phyloP scores from a whole-genome alignment of 2,329 filamentous ascomycete genomes.

The Phoma sp. region DNA sequence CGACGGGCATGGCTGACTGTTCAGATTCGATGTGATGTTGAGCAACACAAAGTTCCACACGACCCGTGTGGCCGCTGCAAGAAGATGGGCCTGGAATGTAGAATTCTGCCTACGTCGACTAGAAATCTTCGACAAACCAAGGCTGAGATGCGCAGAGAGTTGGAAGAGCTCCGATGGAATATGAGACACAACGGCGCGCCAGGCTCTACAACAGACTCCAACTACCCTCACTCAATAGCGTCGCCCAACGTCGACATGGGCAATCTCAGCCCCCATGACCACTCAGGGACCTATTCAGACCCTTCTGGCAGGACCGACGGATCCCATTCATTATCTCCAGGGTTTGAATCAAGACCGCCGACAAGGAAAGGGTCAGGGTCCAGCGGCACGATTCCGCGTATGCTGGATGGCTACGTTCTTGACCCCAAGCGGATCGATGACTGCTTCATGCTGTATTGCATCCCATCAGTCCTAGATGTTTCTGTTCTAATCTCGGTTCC shows the following conservation, averaged over 20 bases:
- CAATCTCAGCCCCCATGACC: constrained; percentile 35
- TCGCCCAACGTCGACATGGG: constrained; percentile 38
- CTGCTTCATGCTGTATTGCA: constrained; percentile 42
- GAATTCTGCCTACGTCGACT: constrained; percentile 46
- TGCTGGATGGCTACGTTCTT: constrained; percentile 41
- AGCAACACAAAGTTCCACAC: constrained; percentile 47
- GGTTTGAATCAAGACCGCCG: constrained; percentile 33
- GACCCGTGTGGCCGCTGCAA: constrained; percentile 45
- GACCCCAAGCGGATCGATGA: constrained; percentile 44
- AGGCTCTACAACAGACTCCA: constrained; percentile 27
- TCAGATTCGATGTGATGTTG: constrained; percentile 48
- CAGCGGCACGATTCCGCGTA: constrained; percentile 31
- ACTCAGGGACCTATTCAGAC: constrained; percentile 38
- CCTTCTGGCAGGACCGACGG: constrained; percentile 35
- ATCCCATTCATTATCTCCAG: constrained; percentile 40
- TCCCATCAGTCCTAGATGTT: background rate
- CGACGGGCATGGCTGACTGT: constrained; percentile 20
- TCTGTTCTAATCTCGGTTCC: constrained; percentile 18
- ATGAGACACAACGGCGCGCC: constrained; percentile 34
- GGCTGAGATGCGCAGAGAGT: constrained; percentile 47
- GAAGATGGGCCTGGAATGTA: constrained; percentile 46
- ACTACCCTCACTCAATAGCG: constrained; percentile 35
- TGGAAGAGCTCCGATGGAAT: constrained; percentile 46
- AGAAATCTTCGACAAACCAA: constrained; percentile 47
- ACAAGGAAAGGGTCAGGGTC: constrained; percentile 30